These are phyloP conservation scores for Populus hybrid DNA, from an alignment of 441 rosid species.

Conservation along the genomic window DNA sequence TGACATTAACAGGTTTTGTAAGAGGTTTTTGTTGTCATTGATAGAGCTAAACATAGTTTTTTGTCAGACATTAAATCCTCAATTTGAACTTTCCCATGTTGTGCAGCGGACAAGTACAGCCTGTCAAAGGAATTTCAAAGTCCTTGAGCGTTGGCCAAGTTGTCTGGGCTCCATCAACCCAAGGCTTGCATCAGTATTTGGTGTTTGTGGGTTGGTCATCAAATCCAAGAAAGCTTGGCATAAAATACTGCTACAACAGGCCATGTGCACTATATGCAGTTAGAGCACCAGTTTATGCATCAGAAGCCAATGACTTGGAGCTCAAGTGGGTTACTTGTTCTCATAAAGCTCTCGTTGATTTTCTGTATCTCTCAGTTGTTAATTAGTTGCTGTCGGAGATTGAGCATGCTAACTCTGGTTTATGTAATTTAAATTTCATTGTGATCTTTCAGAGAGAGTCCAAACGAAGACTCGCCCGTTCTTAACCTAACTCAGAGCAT, in stretches of 20 bases:
- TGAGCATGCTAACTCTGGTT: not conserved
- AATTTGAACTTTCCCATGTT: conserved; percentile 9
- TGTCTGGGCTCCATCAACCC: conserved; percentile 70
- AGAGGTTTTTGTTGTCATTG: conserved; percentile 2
- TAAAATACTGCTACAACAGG: conserved; percentile 84
- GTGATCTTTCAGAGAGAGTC: conserved; percentile 43
- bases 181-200: conserved; percentile 48
- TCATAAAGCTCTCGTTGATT: conserved; percentile 8
- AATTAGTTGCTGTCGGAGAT: conserved; percentile 14
- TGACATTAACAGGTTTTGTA: conserved; percentile 50
- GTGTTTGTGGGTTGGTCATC: conserved; percentile 89
- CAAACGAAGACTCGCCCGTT: conserved; percentile 35
- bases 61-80: conserved; percentile 4
- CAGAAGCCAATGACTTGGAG: conserved; percentile 34
- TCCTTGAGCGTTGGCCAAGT: conserved; percentile 88
- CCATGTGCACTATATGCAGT: conserved; percentile 74
- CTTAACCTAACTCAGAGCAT: conserved; percentile 62
- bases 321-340: conserved; percentile 50
- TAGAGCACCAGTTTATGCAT: conserved; percentile 32
- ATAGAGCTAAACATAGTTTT: not conserved
- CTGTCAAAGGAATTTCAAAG: conserved; percentile 63
- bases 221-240: conserved; percentile 78
- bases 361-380: not conserved
- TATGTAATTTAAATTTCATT: conserved; percentile 11
- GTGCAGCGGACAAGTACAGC: conserved; percentile 68